phyloP scores from a whole-genome alignment of 306 rosid genomes.

The Begonia loranthoides region DNA sequence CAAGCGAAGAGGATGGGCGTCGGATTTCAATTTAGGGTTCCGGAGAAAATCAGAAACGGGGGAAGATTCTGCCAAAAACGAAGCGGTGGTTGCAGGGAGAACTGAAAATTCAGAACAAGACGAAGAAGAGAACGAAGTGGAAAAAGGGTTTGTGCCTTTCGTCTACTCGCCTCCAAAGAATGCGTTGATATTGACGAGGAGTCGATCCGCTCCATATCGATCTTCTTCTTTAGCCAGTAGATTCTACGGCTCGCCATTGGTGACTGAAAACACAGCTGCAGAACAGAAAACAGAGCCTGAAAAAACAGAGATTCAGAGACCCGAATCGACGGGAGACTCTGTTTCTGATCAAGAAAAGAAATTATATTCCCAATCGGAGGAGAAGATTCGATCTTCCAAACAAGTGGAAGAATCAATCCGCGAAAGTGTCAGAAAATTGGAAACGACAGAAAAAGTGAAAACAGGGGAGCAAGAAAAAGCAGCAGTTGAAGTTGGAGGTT shows the following conservation, averaged over 20 bases:
- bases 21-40: slow-evolving; percentile 17
- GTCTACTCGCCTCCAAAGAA: slow-evolving; percentile 44
- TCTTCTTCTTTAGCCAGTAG: slow-evolving; percentile 66
- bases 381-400: slow-evolving; percentile 2
- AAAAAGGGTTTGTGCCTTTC: slow-evolving; percentile 10
- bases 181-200: slow-evolving; percentile 57
- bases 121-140: slow-evolving; percentile 6
- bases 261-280: slow-evolving; percentile 20
- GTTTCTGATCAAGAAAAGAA: slow-evolving; percentile 20
- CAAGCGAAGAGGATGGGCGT: slow-evolving; percentile 39
- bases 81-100: slow-evolving; percentile 10
- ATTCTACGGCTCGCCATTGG: slow-evolving; percentile 59
- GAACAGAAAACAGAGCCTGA: slow-evolving; percentile 7
- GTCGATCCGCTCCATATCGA: slow-evolving; percentile 82
- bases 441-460: slow-evolving; percentile 2
- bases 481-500: background rate
- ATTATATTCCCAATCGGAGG: slow-evolving; percentile 22
- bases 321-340: slow-evolving; percentile 17
- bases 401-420: slow-evolving; percentile 8
- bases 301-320: slow-evolving; percentile 13
- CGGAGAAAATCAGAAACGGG: slow-evolving; percentile 18
- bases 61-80: slow-evolving; percentile 16
- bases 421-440: slow-evolving; percentile 24
- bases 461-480: slow-evolving; percentile 8
- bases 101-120: slow-evolving; percentile 17